Conservation (phyloP, 2,329 filamentous ascomycete species). For the Sphaerulina musiva region DNA sequence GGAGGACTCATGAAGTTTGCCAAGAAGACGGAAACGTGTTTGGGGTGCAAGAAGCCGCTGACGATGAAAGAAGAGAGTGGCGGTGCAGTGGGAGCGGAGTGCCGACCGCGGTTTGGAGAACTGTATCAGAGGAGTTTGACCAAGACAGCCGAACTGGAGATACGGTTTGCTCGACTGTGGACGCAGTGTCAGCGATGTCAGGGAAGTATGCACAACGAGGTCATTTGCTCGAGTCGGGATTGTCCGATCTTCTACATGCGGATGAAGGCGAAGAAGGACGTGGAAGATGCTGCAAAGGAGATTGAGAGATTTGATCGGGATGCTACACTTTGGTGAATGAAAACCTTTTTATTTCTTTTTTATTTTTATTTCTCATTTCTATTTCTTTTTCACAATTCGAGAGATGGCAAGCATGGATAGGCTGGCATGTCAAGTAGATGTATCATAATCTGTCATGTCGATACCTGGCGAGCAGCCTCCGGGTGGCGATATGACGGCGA, state of each 20-base stretch:
- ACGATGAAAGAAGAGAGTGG: conserved; percentile 68
- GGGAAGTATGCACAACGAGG: conserved; percentile 95
- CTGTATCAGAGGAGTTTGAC: conserved; percentile 86
- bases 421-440: no score
- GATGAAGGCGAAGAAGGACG: conserved; percentile 99
- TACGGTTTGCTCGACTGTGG: conserved; percentile 88
- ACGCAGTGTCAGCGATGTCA: conserved; percentile 98
- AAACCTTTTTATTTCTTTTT: not conserved
- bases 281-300: conserved; percentile 91
- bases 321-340: conserved; percentile 58
- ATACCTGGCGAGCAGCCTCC: no score
- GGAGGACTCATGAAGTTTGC: conserved; percentile 97
- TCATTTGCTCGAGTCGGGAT: conserved; percentile 92
- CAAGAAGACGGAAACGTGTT: conserved; percentile 95
- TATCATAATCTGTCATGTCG: no score
- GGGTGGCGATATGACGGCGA: no score
- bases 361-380: no score
- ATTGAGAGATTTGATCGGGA: conserved; percentile 83
- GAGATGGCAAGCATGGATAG: no score
- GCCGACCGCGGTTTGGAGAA: conserved; percentile 77
- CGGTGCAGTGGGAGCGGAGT: conserved; percentile 84
- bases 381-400: no score
- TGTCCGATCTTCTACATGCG: conserved; percentile 99
- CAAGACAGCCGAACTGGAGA: conserved; percentile 85
- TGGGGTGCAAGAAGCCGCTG: conserved; percentile 97